A percentile compares a stretch with the other conserved stretches of the same genome.
These are phyloP conservation scores for Ganoderma sinense DNA, from an alignment of 1,284 basidiomycete species.

Conservation along the genomic window DNA sequence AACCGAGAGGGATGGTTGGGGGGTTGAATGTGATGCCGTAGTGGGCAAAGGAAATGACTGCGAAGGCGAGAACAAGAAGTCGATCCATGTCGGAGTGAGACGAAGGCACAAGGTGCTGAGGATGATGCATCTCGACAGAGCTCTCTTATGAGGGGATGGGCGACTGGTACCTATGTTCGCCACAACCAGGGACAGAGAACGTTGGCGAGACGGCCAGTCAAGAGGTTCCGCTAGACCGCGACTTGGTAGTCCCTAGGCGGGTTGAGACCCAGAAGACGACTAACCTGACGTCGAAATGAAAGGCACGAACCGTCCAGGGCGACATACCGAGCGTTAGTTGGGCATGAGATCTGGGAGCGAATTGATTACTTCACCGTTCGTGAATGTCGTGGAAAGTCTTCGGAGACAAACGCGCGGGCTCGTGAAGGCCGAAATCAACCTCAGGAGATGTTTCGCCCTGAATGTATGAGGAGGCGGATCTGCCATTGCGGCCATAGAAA, in stretches of 20 bases:
- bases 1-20: slow-evolving; percentile 26
- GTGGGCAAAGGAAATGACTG: not conserved
- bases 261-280: not conserved
- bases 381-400: not conserved
- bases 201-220: not conserved
- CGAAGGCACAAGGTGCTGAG: not conserved
- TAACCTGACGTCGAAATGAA: not conserved
- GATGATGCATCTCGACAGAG: not conserved
- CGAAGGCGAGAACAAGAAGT: not conserved
- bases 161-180: not conserved
- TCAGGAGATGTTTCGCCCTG: not conserved
- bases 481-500: not conserved
- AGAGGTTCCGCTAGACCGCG: not conserved
- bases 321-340: not conserved
- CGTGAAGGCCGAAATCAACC: not conserved
- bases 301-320: not conserved
- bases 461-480: not conserved
- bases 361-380: not conserved
- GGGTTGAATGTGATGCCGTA: slow-evolving; percentile 8
- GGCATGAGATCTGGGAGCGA: not conserved
- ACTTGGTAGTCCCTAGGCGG: not conserved
- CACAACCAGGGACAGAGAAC: not conserved
- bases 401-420: too few species aligned
- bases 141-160: not conserved
- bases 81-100: not conserved